Percentiles rank a stretch among this genome's conserved stretches.
These are phyloP conservation scores for Leucogyrophana mollusca DNA, from an alignment of 768 basidiomycete genomes.

Conservation along the genomic window DNA sequence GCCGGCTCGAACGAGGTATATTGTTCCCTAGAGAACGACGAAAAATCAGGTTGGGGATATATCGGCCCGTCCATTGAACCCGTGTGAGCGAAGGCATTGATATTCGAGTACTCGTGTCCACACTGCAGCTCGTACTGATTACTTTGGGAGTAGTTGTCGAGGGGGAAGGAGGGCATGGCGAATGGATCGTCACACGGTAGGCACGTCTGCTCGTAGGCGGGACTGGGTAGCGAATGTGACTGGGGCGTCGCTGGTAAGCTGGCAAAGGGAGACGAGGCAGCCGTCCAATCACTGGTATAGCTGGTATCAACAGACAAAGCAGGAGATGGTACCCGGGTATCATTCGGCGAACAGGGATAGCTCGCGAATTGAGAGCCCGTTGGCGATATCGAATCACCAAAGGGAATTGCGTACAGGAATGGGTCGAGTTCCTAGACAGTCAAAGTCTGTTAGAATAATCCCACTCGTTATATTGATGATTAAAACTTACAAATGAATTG, in stretches of 20 bases:
- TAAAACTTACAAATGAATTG: constrained; percentile 47
- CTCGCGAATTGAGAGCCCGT: constrained; percentile 11
- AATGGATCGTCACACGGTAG: constrained; percentile 22
- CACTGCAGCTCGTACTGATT: constrained; percentile 9
- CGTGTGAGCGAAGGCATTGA: constrained; percentile 15
- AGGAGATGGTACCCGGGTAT: constrained; percentile 24
- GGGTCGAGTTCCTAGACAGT: constrained; percentile 29
- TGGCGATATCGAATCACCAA: constrained; percentile 28
- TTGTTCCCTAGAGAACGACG: constrained; percentile 19
- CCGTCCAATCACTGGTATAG: constrained; percentile 40
- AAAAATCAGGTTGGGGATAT: constrained; percentile 21
- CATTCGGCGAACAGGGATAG: constrained; percentile 18
- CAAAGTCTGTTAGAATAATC: no score
- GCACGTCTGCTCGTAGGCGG: constrained; percentile 18
- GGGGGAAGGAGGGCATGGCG: constrained; percentile 15
- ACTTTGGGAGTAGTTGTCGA: constrained; percentile 4
- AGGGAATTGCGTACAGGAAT: constrained; percentile 26
- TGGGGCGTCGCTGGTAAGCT: constrained; percentile 45
- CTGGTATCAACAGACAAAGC: constrained; percentile 41
- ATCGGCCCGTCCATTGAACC: constrained; percentile 8
- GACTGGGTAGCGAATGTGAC: constrained; percentile 30
- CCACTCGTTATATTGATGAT: background rate
- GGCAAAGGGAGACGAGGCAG: constrained; percentile 40
- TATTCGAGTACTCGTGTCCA: constrained; percentile 17
- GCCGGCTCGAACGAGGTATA: constrained; percentile 23